Base-by-base conservation (phyloP, 1,139 yeast genomes). In the Lodderomyces orthopsilosis region DNA sequence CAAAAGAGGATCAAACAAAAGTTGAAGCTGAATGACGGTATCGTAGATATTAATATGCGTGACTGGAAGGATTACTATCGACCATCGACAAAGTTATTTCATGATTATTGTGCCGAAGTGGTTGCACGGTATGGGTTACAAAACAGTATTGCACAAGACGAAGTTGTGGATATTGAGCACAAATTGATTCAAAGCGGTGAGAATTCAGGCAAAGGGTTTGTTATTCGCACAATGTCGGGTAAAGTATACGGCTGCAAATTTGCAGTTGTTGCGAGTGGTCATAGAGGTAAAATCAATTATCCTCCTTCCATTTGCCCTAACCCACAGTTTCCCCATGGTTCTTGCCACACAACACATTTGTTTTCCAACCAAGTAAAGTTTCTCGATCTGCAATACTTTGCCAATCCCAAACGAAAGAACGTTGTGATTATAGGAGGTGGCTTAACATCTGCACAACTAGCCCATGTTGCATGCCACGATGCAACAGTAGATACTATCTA, bases 341-440 rank as follows among this genome's bases (percentile, higher is more conserved):
- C 70, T 36, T 74, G 79, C 45, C 78, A 74, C 49, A 70, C 78
- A 1, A 62, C 72, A 9, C 74, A 73, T 49, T 55, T 74, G 17
- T 71, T 74, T 45, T 50, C 53, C 2, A 51, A 58, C 1, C 28
- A 56, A 21, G 66, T 64, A 1, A 26, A 49, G 7, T 67, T 57
- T 38, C 63, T 67, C 30, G 50, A 58, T 41, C 41, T 38, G 18
- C 32, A 34, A 7, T 37, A 37, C 17, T 44, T 44, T 32, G 3
- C 35, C n/a, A 41, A 39, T 21, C 43, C 45, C 15, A 45, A 50
- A 21, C 38, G 49, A 4, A 55, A 64, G 6, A 52, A 61, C 5
- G 49, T 71, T 12, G 68, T 68, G 1, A 66, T 74, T 19, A 73
- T 74, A 4, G 79, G 79, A 0, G 79, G 79, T 2, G 79, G 79